A percentile compares a stretch with the other conserved stretches of the same genome.
Conservation (phyloP, 306 rosid genomes). For the Corylus americana region DNA sequence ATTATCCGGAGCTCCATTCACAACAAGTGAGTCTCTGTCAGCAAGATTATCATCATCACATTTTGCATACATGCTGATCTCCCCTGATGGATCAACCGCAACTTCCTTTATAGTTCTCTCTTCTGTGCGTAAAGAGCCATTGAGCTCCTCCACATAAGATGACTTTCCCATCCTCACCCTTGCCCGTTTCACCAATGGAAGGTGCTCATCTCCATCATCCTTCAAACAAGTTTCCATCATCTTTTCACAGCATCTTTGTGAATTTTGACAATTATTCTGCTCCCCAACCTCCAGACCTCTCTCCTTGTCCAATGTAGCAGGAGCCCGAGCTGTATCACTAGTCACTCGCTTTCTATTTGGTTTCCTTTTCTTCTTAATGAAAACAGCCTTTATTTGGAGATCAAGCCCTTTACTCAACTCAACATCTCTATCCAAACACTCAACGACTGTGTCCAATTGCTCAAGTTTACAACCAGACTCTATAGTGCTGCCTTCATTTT, state of each 20-base stretch:
- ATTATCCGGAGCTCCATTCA: constrained; percentile 43
- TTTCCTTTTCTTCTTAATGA: constrained; percentile 83
- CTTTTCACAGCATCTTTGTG: constrained; percentile 48
- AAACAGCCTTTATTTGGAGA: constrained; percentile 57
- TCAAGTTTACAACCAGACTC: constrained; percentile 72
- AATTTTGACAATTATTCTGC: constrained; percentile 47
- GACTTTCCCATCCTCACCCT: constrained; percentile 90
- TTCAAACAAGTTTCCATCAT: constrained; percentile 49
- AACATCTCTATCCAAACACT: constrained; percentile 58
- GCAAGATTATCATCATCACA: constrained; percentile 44
- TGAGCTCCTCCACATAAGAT: constrained; percentile 53
- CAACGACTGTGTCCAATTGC: constrained; percentile 46
- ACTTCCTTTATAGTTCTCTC: constrained; percentile 53
- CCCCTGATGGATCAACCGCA: constrained; percentile 29
- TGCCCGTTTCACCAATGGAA: constrained; percentile 89
- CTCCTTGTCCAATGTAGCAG: constrained; percentile 48
- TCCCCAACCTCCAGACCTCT: constrained; percentile 31
- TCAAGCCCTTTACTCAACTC: constrained; percentile 64
- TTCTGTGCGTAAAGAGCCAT: constrained; percentile 37
- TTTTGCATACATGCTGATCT: constrained; percentile 40
- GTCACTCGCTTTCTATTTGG: constrained; percentile 68
- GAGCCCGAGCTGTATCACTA: constrained; percentile 48
- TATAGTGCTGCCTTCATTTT: constrained; percentile 67
- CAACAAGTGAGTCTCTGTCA: constrained; percentile 40
- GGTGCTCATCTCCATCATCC: constrained; percentile 91